These are phyloP conservation scores for Globisporangium nodosum DNA, from an alignment of 352 stramenopile genomes.

Conservation along the genomic window DNA sequence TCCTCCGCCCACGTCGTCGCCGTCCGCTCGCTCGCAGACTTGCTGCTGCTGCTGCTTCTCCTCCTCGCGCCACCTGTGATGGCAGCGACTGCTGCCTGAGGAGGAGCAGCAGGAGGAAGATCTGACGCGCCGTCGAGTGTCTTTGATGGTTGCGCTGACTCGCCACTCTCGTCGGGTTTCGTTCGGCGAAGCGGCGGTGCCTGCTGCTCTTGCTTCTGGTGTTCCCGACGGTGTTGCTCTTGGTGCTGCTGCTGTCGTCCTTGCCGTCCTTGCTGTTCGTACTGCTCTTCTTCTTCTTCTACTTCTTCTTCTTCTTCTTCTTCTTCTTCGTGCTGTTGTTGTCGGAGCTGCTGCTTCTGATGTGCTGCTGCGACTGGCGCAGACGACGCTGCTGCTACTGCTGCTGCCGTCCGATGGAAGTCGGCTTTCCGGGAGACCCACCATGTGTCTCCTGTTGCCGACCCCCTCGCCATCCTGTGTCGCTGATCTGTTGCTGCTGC, in stretches of 20 bases:
- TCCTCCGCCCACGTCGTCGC: constrained; percentile 38
- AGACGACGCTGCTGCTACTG: background rate
- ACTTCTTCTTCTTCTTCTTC: too few species aligned
- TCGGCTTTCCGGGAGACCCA: constrained; percentile 10
- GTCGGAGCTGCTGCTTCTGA: background rate
- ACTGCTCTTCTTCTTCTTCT: too few species aligned
- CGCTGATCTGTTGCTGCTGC: background rate
- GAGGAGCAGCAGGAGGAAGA: background rate
- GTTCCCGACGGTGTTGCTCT: too few species aligned
- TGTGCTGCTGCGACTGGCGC: too few species aligned
- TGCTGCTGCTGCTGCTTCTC: background rate
- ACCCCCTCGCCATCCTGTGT: too few species aligned
- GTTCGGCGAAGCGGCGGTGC: background rate
- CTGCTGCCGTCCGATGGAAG: background rate
- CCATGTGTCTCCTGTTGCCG: background rate
- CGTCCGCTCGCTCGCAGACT: background rate
- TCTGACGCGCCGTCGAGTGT: background rate
- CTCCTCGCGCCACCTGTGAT: background rate
- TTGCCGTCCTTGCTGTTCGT: background rate
- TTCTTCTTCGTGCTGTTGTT: background rate
- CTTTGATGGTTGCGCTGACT: background rate
- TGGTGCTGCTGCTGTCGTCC: background rate
- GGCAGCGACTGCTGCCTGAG: background rate
- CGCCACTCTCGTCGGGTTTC: background rate
- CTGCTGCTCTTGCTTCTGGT: too few species aligned